Conservation (phyloP, 176 grass and related monocot species). For the Oryza glaberrima region DNA sequence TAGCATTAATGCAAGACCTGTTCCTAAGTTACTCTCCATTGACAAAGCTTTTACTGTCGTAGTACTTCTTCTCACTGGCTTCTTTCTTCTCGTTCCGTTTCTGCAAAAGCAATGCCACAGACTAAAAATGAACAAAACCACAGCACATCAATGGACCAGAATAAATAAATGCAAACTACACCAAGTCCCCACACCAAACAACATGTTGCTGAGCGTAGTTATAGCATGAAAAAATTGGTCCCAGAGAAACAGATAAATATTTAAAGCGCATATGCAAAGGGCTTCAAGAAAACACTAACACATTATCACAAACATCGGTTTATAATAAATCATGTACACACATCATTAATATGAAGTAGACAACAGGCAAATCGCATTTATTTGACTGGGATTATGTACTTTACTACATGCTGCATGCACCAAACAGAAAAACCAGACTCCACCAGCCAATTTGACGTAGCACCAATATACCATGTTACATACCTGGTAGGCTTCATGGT, state of each 20-base stretch:
- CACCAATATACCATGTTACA: neutral
- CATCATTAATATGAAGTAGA: conserved; percentile 32
- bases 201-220: conserved; percentile 8
- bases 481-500: conserved; percentile 98
- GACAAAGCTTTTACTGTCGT: conserved; percentile 77
- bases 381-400: conserved; percentile 28
- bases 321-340: conserved; percentile 5
- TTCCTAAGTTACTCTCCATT: conserved; percentile 60
- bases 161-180: conserved; percentile 44
- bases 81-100: conserved; percentile 98
- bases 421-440: conserved; percentile 7
- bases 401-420: neutral
- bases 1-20: conserved; percentile 19
- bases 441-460: neutral
- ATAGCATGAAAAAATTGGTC: conserved; percentile 21
- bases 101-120: conserved; percentile 52
- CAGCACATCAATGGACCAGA: conserved; percentile 41
- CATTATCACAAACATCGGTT: conserved; percentile 20
- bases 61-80: conserved; percentile 98
- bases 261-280: conserved; percentile 37
- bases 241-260: conserved; percentile 16
- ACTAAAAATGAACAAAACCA: conserved; percentile 41
- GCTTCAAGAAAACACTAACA: conserved; percentile 26
- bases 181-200: conserved; percentile 28
- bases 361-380: conserved; percentile 34